Evolutionary conservation across 148 eudicot genomes (phyloP).

Genomic region (Rhododendron ovatum): DNA sequence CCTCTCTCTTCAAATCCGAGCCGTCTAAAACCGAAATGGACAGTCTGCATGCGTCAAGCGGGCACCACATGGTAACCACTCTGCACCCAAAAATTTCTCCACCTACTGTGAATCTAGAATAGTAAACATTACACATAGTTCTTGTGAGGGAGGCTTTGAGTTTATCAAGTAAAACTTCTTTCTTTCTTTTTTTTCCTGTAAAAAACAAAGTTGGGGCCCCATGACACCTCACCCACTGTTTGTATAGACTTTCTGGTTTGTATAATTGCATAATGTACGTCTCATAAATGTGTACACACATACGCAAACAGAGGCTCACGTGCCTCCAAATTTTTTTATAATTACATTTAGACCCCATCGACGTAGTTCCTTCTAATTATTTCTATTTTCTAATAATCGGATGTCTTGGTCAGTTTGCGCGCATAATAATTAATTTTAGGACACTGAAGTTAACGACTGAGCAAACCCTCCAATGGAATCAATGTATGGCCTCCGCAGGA

Average conservation of each 20-base stretch:
- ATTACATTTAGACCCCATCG: neutral
- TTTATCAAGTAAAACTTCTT: neutral
- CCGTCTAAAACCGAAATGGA: no score
- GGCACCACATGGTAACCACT: no score
- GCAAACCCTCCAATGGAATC: no score
- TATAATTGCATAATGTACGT: neutral
- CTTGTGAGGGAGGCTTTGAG: neutral
- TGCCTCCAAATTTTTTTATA: neutral
- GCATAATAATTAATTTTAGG: no score
- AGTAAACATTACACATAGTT: neutral
- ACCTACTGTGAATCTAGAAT: neutral
- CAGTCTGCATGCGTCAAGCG: accelerated
- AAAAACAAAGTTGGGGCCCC: neutral
- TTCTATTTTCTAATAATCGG: neutral
- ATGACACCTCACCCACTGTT: neutral
- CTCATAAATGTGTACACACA: neutral
- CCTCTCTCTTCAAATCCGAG: no score
- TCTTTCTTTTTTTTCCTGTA: neutral
- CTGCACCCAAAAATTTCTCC: neutral
- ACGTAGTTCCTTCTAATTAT: neutral
- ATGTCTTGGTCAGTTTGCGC: no score
- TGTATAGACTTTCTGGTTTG: no score
- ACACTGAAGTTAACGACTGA: no score
- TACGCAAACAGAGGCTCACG: neutral
- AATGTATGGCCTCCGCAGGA: no score